phyloP scores from a whole-genome alignment of 2,329 filamentous ascomycete species.

The Curvularia spicifera region DNA sequence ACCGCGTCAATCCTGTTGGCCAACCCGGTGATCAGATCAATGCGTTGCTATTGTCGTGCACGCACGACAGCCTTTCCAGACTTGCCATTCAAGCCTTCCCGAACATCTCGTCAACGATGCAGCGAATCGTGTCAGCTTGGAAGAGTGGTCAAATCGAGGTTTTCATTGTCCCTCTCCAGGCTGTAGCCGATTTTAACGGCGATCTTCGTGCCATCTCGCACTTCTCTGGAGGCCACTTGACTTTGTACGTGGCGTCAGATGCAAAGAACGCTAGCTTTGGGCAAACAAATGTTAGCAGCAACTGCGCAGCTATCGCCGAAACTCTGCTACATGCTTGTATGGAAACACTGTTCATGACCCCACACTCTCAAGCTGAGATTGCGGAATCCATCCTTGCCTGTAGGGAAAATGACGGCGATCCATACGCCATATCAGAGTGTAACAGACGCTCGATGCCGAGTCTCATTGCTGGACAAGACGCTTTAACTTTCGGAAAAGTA shows the following conservation, averaged over 20 bases:
- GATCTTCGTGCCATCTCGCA: constrained; percentile 50
- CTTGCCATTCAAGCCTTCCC: constrained; percentile 55
- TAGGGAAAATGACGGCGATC: constrained; percentile 23
- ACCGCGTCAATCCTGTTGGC: constrained; percentile 48
- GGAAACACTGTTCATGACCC: constrained; percentile 44
- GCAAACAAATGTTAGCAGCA: constrained; percentile 44
- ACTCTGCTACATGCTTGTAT: constrained; percentile 45
- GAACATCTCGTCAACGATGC: constrained; percentile 42
- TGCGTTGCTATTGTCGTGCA: constrained; percentile 50
- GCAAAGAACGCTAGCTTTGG: constrained; percentile 27
- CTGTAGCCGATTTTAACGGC: constrained; percentile 36
- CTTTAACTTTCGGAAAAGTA: constrained; percentile 28
- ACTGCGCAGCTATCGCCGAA: constrained; percentile 44
- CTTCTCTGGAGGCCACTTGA: constrained; percentile 37
- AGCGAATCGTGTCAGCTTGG: constrained; percentile 43
- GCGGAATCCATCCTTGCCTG: constrained; percentile 44
- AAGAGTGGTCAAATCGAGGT: constrained; percentile 42
- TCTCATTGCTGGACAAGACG: constrained; percentile 25
- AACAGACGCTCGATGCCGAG: constrained; percentile 44
- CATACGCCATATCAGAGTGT: constrained; percentile 41
- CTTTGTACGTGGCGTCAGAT: constrained; percentile 44
- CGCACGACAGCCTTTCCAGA: constrained; percentile 42
- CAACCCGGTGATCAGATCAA: constrained; percentile 56
- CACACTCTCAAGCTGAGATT: constrained; percentile 42
- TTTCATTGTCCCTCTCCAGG: constrained; percentile 45